Conservation (phyloP, 2,329 filamentous ascomycete species). For the Trichothecium roseum region DNA sequence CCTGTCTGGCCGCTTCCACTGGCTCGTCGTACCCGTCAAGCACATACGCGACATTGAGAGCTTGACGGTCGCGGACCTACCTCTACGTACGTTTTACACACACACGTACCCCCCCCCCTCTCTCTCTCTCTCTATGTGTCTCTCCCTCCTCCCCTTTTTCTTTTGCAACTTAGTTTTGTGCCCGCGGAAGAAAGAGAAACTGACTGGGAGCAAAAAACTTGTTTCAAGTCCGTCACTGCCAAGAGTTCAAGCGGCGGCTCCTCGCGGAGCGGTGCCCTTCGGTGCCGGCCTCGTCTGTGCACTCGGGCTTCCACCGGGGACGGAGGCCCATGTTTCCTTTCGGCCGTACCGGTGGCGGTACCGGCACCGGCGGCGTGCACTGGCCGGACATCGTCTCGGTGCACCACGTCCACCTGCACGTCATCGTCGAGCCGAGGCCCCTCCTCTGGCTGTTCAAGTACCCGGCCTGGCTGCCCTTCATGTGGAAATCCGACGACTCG, state of each 20-base stretch:
- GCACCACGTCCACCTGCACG: constrained; percentile 1
- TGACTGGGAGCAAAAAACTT: no score
- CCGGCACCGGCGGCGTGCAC: no score
- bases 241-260: not conserved
- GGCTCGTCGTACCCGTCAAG: not conserved
- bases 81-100: not conserved
- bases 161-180: no score
- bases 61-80: not conserved
- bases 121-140: no score
- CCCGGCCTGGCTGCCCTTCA: not conserved
- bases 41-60: constrained; percentile 1
- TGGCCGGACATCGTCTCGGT: constrained; percentile 1
- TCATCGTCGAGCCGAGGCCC: not conserved
- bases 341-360: no score
- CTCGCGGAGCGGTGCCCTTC: not conserved
- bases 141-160: no score
- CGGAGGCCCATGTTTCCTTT: not conserved
- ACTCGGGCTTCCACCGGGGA: constrained; percentile 1
- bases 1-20: not conserved
- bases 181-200: no score
- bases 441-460: constrained; percentile 1
- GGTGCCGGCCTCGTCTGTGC: not conserved
- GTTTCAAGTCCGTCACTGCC: not conserved
- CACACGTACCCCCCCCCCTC: no score
- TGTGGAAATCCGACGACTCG: constrained; percentile 1